phyloP scores from a whole-genome alignment of 805 yeast species.

The Candida odintsovae region DNA sequence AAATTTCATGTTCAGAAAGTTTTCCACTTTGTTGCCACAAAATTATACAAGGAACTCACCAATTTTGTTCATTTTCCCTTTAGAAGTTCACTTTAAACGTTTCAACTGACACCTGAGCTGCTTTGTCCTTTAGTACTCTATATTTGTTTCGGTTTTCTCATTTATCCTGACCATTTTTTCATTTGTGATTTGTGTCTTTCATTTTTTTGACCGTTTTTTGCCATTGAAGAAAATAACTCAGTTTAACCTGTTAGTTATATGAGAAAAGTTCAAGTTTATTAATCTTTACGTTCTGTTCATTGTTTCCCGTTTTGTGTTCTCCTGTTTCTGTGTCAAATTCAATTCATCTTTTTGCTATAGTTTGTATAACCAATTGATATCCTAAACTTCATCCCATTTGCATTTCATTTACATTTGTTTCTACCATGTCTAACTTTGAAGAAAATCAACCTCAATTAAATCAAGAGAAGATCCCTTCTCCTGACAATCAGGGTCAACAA shows the following conservation, averaged over 20 bases:
- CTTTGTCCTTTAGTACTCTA: background rate
- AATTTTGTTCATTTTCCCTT: background rate
- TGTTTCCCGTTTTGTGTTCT: background rate
- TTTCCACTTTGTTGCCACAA: background rate
- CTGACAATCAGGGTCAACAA: background rate
- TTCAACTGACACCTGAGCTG: background rate
- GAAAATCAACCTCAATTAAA: background rate
- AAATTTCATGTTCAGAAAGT: background rate
- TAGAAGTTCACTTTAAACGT: background rate
- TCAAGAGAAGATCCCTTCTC: background rate
- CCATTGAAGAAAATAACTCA: background rate
- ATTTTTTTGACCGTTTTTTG: background rate
- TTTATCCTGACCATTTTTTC: background rate
- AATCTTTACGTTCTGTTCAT: background rate
- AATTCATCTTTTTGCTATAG: background rate
- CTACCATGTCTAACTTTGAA: background rate
- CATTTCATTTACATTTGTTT: background rate
- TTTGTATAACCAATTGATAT: background rate
- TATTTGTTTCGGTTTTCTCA: background rate
- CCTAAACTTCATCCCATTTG: background rate
- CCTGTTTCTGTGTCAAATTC: background rate
- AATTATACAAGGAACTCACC: background rate
- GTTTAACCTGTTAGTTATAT: background rate
- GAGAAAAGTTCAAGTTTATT: background rate
- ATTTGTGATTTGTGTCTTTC: background rate